Conservation (phyloP, 176 grass and related monocot genomes). For the Zizania latifolia region DNA sequence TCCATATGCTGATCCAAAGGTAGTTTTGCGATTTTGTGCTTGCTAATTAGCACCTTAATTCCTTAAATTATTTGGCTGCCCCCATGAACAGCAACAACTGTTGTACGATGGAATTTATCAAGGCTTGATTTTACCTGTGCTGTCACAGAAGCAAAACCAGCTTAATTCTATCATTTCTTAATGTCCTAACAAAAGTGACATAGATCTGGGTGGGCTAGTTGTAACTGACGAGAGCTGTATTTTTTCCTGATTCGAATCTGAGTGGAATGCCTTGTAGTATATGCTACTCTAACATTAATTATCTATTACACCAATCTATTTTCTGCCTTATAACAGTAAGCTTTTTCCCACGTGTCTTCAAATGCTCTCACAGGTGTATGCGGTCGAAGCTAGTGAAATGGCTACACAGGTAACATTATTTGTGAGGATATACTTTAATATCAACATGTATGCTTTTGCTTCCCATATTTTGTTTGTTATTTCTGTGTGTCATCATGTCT, state of each 20-base stretch:
- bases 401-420: slow-evolving; percentile 58
- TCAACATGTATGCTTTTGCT: not conserved
- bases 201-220: not conserved
- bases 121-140: not conserved
- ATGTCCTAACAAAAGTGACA: not conserved
- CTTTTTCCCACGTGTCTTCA: not conserved
- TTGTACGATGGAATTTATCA: not conserved
- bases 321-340: not conserved
- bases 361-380: slow-evolving; percentile 60
- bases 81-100: not conserved
- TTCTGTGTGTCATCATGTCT: not conserved
- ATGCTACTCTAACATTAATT: not conserved
- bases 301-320: not conserved
- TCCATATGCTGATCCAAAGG: not conserved
- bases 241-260: not conserved
- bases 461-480: slow-evolving; percentile 2
- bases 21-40: not conserved
- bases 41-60: not conserved
- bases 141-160: not conserved
- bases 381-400: slow-evolving; percentile 83
- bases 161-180: not conserved
- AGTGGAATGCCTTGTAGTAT: not conserved
- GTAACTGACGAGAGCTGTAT: not conserved
- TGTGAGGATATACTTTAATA: slow-evolving; percentile 12
- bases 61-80: not conserved